Conservation (phyloP, 2,329 filamentous ascomycete genomes). For the Colletotrichum sp. region DNA sequence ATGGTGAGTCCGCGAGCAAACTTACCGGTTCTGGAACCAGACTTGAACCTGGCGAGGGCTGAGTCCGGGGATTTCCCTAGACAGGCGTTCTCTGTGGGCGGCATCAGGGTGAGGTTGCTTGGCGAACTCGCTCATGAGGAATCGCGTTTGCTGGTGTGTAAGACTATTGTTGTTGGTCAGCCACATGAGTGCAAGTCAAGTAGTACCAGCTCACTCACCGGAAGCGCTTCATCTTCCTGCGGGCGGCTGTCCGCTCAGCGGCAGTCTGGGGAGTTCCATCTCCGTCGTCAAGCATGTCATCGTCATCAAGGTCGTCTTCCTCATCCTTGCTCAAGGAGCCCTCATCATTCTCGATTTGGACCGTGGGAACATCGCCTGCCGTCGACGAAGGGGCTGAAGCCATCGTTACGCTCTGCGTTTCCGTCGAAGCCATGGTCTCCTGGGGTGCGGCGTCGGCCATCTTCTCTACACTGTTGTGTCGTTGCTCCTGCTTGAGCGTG, state of each 20-base stretch:
- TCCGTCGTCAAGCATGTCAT: conserved; percentile 59
- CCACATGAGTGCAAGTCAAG: not conserved
- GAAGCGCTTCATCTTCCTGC: conserved; percentile 79
- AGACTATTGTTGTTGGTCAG: conserved; percentile 58
- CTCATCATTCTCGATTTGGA: conserved; percentile 41
- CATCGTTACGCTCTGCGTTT: conserved; percentile 42
- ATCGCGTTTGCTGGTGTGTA: conserved; percentile 96
- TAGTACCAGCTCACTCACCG: conserved; percentile 53
- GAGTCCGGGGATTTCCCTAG: conserved; percentile 87
- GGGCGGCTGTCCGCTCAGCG: conserved; percentile 61
- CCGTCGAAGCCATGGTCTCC: conserved; percentile 42
- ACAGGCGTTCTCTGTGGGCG: conserved; percentile 84
- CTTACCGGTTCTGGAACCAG: conserved; percentile 97
- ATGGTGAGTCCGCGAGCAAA: not conserved
- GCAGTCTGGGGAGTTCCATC: conserved; percentile 55
- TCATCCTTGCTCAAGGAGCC: conserved; percentile 45
- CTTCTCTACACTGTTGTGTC: conserved; percentile 41
- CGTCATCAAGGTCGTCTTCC: conserved; percentile 61
- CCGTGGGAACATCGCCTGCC: conserved; percentile 35
- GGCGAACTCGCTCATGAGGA: conserved; percentile 95
- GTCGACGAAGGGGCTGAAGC: conserved; percentile 41
- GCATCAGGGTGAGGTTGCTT: conserved; percentile 95
- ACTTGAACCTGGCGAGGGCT: conserved; percentile 95
- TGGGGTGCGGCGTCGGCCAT: conserved; percentile 39
- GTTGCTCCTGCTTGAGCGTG: conserved; percentile 21